Conservation (phyloP, 1,284 basidiomycete species). For the Anthracocystis panici-leucophaei region DNA sequence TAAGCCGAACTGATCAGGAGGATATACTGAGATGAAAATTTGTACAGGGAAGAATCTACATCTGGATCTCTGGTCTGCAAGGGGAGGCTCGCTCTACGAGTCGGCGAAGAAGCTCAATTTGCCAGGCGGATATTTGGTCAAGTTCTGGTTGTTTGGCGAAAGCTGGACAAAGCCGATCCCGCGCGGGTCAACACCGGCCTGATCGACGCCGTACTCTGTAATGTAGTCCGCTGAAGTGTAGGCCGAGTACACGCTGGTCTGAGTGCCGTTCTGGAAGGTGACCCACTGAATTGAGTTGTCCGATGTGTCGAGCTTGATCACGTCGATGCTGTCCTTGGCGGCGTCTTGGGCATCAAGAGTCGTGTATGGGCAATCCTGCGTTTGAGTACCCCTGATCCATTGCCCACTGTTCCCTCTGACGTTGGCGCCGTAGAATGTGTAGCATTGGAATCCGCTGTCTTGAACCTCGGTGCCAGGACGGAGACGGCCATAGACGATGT, state of each 20-base stretch:
- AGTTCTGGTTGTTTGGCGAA: constrained; percentile 10
- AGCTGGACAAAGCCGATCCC: constrained; percentile 18
- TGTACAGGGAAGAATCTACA: too few species aligned
- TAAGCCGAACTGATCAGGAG: too few species aligned
- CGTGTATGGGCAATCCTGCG: constrained; percentile 14
- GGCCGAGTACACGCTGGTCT: constrained; percentile 5
- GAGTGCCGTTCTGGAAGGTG: constrained; percentile 5
- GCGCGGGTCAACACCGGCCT: constrained; percentile 19
- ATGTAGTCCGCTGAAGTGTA: constrained; percentile 28
- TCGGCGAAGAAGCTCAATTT: constrained; percentile 17
- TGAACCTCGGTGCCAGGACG: constrained; percentile 18
- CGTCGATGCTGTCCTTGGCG: not conserved
- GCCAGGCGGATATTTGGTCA: constrained; percentile 33
- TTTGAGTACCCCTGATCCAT: too few species aligned
- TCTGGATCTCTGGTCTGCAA: too few species aligned
- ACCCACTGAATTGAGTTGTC: constrained; percentile 16
- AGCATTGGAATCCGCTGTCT: constrained; percentile 21
- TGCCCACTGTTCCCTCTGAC: not conserved
- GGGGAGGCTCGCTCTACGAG: constrained; percentile 10
- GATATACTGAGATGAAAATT: too few species aligned
- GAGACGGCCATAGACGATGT: constrained; percentile 27
- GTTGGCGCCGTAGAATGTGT: not conserved
- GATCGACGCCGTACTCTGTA: constrained; percentile 22
- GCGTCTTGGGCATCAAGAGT: too few species aligned
- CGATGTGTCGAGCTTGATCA: constrained; percentile 19